These are phyloP conservation scores for Diutina pseudorugosa DNA, from an alignment of 1,139 yeast species.

Conservation along the genomic window DNA sequence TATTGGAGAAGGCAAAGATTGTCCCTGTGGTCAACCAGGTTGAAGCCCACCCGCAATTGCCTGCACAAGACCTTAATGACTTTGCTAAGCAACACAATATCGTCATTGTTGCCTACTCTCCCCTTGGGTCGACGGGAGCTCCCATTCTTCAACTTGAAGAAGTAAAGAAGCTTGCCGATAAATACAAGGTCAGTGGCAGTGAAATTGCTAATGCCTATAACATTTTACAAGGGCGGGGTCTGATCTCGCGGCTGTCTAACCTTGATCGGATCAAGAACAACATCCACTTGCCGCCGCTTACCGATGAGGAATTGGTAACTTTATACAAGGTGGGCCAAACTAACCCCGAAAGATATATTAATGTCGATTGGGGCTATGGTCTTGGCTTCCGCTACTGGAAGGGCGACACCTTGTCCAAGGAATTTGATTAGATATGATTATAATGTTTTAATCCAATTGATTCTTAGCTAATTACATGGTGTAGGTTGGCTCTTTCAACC, in stretches of 20 bases:
- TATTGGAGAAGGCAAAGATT: constrained; percentile 15
- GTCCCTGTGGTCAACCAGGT: constrained; percentile 25
- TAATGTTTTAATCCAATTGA: neutral
- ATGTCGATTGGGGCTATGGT: constrained; percentile 27
- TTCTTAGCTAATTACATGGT: too few species aligned
- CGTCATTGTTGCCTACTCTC: constrained; percentile 20
- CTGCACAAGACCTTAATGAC: constrained; percentile 22
- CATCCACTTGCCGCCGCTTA: constrained; percentile 23
- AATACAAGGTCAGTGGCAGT: constrained; percentile 19
- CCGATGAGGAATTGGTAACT: constrained; percentile 27
- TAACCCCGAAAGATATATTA: constrained; percentile 26
- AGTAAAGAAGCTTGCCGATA: constrained; percentile 18
- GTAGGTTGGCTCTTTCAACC: too few species aligned
- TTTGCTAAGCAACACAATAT: constrained; percentile 16
- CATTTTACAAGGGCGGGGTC: constrained; percentile 20
- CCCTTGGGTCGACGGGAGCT: constrained; percentile 28
- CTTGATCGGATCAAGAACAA: constrained; percentile 22
- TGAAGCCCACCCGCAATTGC: constrained; percentile 27
- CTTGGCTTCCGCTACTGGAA: constrained; percentile 26
- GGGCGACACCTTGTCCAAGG: neutral
- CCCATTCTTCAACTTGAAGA: constrained; percentile 23
- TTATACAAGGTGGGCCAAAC: constrained; percentile 32
- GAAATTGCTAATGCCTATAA: constrained; percentile 28
- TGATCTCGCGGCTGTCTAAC: constrained; percentile 26
- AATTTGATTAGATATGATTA: neutral